Base-by-base conservation (phyloP, 176 grass and related monocot genomes). In the Luzula sylvatica region DNA sequence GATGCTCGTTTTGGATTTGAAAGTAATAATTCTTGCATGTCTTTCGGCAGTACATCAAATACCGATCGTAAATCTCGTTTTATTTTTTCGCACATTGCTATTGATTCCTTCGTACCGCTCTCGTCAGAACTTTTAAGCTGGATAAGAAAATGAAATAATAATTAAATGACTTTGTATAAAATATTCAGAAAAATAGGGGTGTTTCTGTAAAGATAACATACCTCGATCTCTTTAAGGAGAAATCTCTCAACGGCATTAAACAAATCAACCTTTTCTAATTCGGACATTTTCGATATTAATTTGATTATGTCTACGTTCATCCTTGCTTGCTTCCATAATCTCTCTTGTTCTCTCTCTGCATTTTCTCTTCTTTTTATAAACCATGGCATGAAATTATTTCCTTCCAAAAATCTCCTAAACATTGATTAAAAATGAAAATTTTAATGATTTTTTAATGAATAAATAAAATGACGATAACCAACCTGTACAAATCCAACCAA, bases 351-450 rank as follows among this genome's bases (percentile, higher is more conserved):
- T 74, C 75, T 69, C 46, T 98, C 81, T 28, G 81, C 77, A 44
- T 77, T 65, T 65, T 77, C 69, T n/a, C 92, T 74, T 38, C 81
- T 90, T 81, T 68, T 83, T 59, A 71, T 77, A 52, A 98, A 90
- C 92, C 92, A 98, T 45, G 81, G 92, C 92, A 89, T 90, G 42
- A 98, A 98, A 56, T 98, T 98, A 20, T 71, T 75, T 5, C 92
- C 92, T 74, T 73, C 81, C 21, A 98, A 40, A 53, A 98, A 98
- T 58, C 66, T 70, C 65, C 92, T 98, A 68, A 65, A 59, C 17
- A 49, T 55, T n/a, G 72, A 61, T 12, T 7, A 51, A 17, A 15
- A 30, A 64, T 40, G 20, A 23, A 14, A 22, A 19, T 21, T 23
- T 28, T 8, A 67, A 15, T 24, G 8, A 35, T 35, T 35, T 35